Percentiles rank a stretch among this genome's conserved stretches.
Evolutionary conservation across 2,329 filamentous ascomycete species (phyloP).

Genomic region (Cladobotryum mycophilum): DNA sequence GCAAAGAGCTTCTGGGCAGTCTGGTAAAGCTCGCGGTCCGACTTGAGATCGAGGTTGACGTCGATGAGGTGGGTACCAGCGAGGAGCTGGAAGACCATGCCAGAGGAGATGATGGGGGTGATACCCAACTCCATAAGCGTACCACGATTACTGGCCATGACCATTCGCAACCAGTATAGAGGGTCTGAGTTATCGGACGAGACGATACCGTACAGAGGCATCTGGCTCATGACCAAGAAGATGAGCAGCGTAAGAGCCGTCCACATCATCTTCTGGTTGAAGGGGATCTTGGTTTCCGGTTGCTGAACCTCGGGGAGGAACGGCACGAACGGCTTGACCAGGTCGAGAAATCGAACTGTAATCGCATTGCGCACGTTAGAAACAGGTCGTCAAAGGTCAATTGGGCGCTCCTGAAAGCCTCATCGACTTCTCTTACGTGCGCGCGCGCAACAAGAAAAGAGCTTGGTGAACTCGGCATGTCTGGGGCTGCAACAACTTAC

Average conservation of each 20-base stretch:
- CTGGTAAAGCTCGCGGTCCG: slow-evolving; percentile 99
- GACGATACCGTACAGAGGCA: slow-evolving; percentile 98
- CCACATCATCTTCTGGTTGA: slow-evolving; percentile 98
- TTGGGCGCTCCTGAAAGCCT: slow-evolving; percentile 17
- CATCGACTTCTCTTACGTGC: slow-evolving; percentile 11
- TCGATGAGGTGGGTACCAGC: slow-evolving; percentile 99
- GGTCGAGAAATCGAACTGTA: slow-evolving; percentile 95
- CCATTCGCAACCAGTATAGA: slow-evolving; percentile 99
- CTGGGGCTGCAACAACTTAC: slow-evolving; percentile 35
- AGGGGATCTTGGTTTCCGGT: slow-evolving; percentile 96
- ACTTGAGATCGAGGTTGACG: slow-evolving; percentile 99
- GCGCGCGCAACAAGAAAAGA: slow-evolving; percentile 14
- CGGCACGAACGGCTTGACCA: slow-evolving; percentile 99
- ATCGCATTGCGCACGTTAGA: slow-evolving; percentile 21
- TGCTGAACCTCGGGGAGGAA: slow-evolving; percentile 98
- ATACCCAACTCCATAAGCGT: slow-evolving; percentile 96
- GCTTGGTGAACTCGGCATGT: neutral
- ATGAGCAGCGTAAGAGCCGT: slow-evolving; percentile 90
- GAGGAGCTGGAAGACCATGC: slow-evolving; percentile 99
- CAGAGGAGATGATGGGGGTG: slow-evolving; percentile 97
- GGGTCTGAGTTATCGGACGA: slow-evolving; percentile 98
- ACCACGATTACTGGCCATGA: slow-evolving; percentile 97
- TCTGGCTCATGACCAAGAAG: slow-evolving; percentile 99
- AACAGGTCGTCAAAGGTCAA: slow-evolving; percentile 18
- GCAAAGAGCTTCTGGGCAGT: slow-evolving; percentile 98